Evolutionary conservation across 192 early-diverging fungal species (phyloP).

Genomic region (Gryganskiella cystojenkinii): DNA sequence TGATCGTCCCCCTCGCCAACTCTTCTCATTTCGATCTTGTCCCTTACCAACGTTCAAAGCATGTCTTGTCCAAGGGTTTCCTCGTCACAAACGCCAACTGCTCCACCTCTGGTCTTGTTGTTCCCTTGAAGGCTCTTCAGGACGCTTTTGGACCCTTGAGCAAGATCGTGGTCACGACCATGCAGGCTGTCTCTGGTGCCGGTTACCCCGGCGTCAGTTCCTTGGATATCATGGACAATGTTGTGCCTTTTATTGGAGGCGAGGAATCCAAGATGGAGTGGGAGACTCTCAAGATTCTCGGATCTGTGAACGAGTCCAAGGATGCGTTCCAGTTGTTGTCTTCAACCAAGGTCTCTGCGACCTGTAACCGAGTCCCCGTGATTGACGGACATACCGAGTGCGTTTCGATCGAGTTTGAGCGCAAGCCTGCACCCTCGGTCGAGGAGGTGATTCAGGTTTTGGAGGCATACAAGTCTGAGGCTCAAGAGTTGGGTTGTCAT

Average conservation of each 20-base stretch:
- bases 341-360: constrained; percentile 86
- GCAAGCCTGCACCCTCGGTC: constrained; percentile 72
- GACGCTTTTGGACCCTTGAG: constrained; percentile 91
- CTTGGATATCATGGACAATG: constrained; percentile 96
- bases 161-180: constrained; percentile 86
- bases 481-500: constrained; percentile 79
- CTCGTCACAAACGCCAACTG: constrained; percentile 98
- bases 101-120: constrained; percentile 97
- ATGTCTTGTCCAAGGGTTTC: constrained; percentile 79
- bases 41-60: constrained; percentile 73
- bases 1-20: constrained; percentile 96
- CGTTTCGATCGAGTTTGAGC: constrained; percentile 88
- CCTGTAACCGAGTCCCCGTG: constrained; percentile 96
- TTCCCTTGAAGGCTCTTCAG: constrained; percentile 87
- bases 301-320: constrained; percentile 63
- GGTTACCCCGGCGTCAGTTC: constrained; percentile 97
- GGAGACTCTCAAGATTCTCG: constrained; percentile 94
- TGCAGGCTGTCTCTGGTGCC: constrained; percentile 97
- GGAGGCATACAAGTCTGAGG: constrained; percentile 81
- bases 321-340: constrained; percentile 64
- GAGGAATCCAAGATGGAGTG: constrained; percentile 99
- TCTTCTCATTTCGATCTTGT: constrained; percentile 88
- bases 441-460: constrained; percentile 81
- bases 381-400: constrained; percentile 96
- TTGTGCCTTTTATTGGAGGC: constrained; percentile 93